Base-by-base conservation (phyloP, 192 early-diverging fungal species). In the Rhizoclosmatium sp. region DNA sequence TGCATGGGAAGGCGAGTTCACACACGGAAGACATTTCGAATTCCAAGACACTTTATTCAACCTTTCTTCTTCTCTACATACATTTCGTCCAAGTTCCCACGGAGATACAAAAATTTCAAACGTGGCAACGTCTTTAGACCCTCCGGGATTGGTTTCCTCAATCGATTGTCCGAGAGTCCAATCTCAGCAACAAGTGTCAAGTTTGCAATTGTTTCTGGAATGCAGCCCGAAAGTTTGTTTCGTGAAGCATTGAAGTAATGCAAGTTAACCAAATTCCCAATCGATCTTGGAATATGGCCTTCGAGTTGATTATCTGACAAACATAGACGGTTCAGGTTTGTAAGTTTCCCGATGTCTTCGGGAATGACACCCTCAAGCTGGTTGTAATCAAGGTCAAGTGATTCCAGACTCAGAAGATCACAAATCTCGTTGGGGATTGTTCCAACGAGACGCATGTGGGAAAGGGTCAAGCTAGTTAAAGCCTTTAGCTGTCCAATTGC, bases 1-100 rank as follows among this genome's bases (percentile, higher is more conserved):
- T 45, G 47, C 67, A 69, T 47, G 44, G 67, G 54, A 9, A 56
- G 54, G 54, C 54, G 10, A n/a, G 19, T 56, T n/a, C 54, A 56
- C 54, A n/a, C 54, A 56, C 9, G 54, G 54, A 56, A 14, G 10
- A 56, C 54, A 14, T n/a, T n/a, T 9, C 54, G 54, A 56, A 56
- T 56, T n/a, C 10, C 54, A n/a, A n/a, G 19, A 56, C 54, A n/a
- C 54, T n/a, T 56, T n/a, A 56, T 14, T 56, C 19, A 14, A 9
- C 54, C 0, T 56, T 56, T 56, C 19, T n/a, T n/a, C 19, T 56
- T 56, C 1, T n/a, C 54, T n/a, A 9, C 54, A 0, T 56, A 14
- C 54, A 56, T 56, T 56, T n/a, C 19, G 9, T 56, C 54, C 9
- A 56, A 56, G 54, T 56, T 56, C 19, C 54, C 54, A 0, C 9